Conservation (phyloP, 1,284 basidiomycete species). For the Pseudozyma sp. region DNA sequence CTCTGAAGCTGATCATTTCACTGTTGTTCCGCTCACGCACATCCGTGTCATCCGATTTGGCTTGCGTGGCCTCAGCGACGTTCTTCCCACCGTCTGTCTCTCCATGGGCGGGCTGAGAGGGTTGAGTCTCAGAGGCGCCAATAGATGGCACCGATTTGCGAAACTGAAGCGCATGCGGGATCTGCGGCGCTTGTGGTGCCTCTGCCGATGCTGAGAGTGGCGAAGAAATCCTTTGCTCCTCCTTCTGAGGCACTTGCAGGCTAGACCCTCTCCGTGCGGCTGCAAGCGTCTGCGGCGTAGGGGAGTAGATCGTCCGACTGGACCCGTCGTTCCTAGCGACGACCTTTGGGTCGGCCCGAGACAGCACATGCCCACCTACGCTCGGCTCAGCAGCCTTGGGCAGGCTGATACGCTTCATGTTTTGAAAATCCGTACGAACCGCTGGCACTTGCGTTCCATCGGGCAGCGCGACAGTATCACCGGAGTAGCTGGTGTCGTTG, state of each 20-base stretch:
- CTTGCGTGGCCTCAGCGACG: constrained; percentile 16
- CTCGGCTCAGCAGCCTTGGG: constrained; percentile 19
- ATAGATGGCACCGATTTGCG: constrained; percentile 19
- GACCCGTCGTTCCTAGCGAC: constrained; percentile 38
- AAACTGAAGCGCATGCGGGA: constrained; percentile 35
- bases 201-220: constrained; percentile 28
- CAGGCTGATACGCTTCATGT: constrained; percentile 44
- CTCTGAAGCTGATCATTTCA: constrained; percentile 10
- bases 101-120: background rate
- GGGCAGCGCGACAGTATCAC: constrained; percentile 29
- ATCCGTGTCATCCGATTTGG: constrained; percentile 43
- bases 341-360: constrained; percentile 17
- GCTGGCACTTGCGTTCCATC: constrained; percentile 42
- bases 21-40: constrained; percentile 17
- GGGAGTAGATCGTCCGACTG: constrained; percentile 49
- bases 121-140: constrained; percentile 3
- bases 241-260: constrained; percentile 15
- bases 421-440: constrained; percentile 52
- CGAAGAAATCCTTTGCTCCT: constrained; percentile 18
- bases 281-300: constrained; percentile 49
- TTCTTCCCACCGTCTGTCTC: constrained; percentile 16
- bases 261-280: constrained; percentile 19
- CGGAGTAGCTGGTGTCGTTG: constrained; percentile 30
- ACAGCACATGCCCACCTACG: constrained; percentile 42
- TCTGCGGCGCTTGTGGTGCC: constrained; percentile 31